Percentiles rank a stretch among this genome's conserved stretches.
These are phyloP conservation scores for Colletotrichum coccodes DNA, from an alignment of 2,329 filamentous ascomycete species.

Conservation along the genomic window DNA sequence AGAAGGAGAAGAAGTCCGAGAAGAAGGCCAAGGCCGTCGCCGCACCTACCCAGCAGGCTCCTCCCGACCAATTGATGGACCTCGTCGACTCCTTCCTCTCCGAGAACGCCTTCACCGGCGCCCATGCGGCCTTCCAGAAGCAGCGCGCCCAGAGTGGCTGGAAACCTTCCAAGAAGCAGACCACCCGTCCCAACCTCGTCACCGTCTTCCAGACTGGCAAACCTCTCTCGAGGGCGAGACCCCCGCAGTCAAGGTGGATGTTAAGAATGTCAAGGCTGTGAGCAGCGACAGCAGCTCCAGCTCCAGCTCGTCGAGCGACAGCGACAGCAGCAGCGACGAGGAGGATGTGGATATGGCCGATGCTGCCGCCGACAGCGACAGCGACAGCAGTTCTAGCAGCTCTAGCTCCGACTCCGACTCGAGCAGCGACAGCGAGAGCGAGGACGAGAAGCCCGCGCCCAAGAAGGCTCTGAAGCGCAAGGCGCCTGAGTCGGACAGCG, in stretches of 20 bases:
- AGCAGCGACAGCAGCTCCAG: constrained; percentile 43
- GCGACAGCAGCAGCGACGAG: constrained; percentile 43
- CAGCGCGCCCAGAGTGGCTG: constrained; percentile 67
- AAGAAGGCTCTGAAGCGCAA: constrained; percentile 53
- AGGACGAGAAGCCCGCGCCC: constrained; percentile 15
- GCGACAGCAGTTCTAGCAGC: constrained; percentile 48
- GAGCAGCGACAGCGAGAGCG: constrained; percentile 38
- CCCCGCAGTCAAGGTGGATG: constrained; percentile 35
- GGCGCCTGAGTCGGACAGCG: constrained; percentile 41
- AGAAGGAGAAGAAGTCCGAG: constrained; percentile 41
- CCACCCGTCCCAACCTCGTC: constrained; percentile 48
- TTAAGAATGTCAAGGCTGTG: constrained; percentile 27
- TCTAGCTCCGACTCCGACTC: constrained; percentile 44
- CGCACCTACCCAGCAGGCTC: constrained; percentile 42
- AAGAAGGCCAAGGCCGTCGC: constrained; percentile 36
- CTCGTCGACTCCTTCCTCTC: constrained; percentile 74
- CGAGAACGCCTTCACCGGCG: constrained; percentile 71
- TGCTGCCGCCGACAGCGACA: constrained; percentile 43
- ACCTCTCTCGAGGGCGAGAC: constrained; percentile 36
- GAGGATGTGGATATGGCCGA: constrained; percentile 61
- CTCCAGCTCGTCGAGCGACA: constrained; percentile 39
- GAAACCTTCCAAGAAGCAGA: constrained; percentile 42
- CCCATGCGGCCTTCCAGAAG: constrained; percentile 70
- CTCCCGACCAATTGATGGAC: constrained; percentile 71
- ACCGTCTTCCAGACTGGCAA: constrained; percentile 64